Base-by-base conservation (phyloP, 164 flowering plant genomes). In the Dillenia suffruticosa region DNA sequence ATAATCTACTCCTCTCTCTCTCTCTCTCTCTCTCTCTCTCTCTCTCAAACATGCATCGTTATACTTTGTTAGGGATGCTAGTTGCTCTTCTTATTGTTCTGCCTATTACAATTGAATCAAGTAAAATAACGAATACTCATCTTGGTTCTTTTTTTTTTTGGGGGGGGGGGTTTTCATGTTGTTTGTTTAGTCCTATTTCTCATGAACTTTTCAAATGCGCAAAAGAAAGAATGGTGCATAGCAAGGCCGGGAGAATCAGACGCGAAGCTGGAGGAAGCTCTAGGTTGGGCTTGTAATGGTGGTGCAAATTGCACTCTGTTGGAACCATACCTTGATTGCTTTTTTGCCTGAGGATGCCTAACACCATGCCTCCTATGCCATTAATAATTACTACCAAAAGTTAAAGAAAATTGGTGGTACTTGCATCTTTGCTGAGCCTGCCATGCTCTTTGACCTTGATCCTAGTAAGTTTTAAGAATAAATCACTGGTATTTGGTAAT, bases 191-290 rank as follows among this genome's bases (percentile, higher is more conserved):
- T 19, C 22, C 22, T 1, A 19, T 57, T 11, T 60, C 15, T 44
- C 40, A 19, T 44, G 46, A 40, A 51, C 10, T 9, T 43, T 1
- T 10, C 57, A 90, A 90, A 68, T 63, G 95, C 73, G 58, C 80
- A 85, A 70, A 69, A 67, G 24, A 77, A 80, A 68, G 82, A 85
- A 66, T 88, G 92, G 89, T 91, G 97, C 73, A 62, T 89, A 60
- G 96, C 92, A 0, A 90, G 89, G 74, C 87, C 73, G 66, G 92
- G 87, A 72, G 73, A 79, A n/a, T 74, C 88, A 19, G 85, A 79
- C 13, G 81, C 72, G 0, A 80, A 70, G 67, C 70, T 92, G 74
- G 84, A 77, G 69, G 63, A 15, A 19, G 88, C 88, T 0, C 51
- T 86, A 46, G 77, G 82, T 54, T 92, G 95, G 92, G 95, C 95